Percentiles rank a stretch among this genome's conserved stretches.
These are phyloP conservation scores for Talaromyces islandicus DNA, from an alignment of 2,329 filamentous ascomycete species.

Conservation along the genomic window DNA sequence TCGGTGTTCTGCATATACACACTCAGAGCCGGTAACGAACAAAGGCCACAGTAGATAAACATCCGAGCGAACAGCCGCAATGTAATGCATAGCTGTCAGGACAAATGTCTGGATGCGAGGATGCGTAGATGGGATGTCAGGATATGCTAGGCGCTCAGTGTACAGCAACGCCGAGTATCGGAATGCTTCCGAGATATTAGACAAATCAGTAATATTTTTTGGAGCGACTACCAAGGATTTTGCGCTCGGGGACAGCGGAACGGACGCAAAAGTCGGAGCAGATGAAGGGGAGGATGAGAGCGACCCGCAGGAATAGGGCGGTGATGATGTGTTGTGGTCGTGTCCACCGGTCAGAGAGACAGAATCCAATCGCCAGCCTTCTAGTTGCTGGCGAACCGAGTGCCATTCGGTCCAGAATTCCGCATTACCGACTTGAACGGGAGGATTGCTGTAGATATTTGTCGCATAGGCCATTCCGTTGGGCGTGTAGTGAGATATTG, in stretches of 20 bases:
- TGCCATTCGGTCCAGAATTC: constrained; percentile 85
- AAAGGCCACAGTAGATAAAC: constrained; percentile 93
- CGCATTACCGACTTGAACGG: constrained; percentile 10
- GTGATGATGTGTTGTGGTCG: constrained; percentile 8
- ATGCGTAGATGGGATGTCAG: constrained; percentile 64
- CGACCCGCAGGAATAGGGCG: constrained; percentile 6
- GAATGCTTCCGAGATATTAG: constrained; percentile 83
- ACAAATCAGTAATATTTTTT: constrained; percentile 65
- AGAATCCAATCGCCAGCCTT: constrained; percentile 72
- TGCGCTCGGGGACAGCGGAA: constrained; percentile 17
- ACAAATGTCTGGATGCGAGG: constrained; percentile 79
- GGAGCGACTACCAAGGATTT: constrained; percentile 39
- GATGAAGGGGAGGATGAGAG: constrained; percentile 10
- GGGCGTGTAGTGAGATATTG: constrained; percentile 30
- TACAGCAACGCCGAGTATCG: constrained; percentile 84
- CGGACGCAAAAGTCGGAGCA: constrained; percentile 24
- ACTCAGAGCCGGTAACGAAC: constrained; percentile 85
- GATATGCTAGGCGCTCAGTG: constrained; percentile 78
- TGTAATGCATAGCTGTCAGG: constrained; percentile 74
- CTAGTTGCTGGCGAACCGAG: constrained; percentile 67
- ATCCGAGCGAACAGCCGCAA: constrained; percentile 71
- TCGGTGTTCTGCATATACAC: constrained; percentile 73
- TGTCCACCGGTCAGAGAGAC: constrained; percentile 16
- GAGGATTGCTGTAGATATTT: constrained; percentile 1
- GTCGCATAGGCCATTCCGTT: constrained; percentile 21